phyloP scores from a whole-genome alignment of 345 rosid species.

The Dovyalis caffra region DNA sequence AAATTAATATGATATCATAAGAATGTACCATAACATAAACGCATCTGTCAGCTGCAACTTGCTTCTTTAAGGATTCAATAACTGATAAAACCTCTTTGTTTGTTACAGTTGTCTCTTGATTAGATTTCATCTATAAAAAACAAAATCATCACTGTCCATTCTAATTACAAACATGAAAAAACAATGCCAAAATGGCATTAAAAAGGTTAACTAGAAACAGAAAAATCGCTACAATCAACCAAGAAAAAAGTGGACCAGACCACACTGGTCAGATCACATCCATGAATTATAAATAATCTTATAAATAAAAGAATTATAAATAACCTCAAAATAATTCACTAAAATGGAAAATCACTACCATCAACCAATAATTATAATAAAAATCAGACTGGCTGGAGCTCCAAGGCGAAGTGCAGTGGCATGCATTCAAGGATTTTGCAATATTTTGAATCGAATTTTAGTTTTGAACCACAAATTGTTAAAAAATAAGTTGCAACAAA shows the following conservation, averaged over 20 bases:
- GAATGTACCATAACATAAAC: slow-evolving; percentile 57
- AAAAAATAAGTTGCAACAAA: neutral
- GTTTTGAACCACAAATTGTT: neutral
- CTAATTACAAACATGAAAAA: neutral
- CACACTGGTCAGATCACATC: neutral
- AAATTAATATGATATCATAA: neutral
- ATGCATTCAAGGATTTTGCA: neutral
- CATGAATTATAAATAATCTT: neutral
- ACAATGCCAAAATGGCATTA: too few species aligned
- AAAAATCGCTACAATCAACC: neutral
- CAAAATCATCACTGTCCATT: neutral
- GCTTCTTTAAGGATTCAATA: slow-evolving; percentile 63
- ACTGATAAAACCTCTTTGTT: slow-evolving; percentile 48
- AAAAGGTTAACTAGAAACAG: neutral
- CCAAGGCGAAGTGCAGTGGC: neutral
- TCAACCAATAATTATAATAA: neutral
- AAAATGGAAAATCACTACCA: neutral
- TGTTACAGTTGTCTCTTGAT: slow-evolving; percentile 18
- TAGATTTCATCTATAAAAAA: neutral
- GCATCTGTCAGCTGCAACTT: slow-evolving; percentile 62
- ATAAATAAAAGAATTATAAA: neutral
- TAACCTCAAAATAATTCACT: neutral
- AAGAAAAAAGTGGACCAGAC: neutral
- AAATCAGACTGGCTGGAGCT: neutral
- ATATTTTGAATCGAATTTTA: neutral